Evolutionary conservation across 2,329 filamentous ascomycete species (phyloP).

Genomic region (Rasamsonia emersonii): DNA sequence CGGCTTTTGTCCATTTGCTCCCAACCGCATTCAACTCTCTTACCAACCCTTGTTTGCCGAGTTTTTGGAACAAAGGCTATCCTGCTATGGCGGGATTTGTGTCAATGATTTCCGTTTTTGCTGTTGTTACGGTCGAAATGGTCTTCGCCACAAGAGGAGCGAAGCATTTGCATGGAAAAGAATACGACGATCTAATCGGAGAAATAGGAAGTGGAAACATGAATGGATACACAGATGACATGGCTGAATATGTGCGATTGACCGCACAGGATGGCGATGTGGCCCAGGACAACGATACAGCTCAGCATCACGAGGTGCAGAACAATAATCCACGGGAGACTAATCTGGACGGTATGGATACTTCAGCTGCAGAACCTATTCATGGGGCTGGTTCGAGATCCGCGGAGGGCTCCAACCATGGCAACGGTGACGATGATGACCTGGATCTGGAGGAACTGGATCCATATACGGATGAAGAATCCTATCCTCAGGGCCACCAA

Average conservation of each 20-base stretch:
- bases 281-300: no score
- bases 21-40: constrained; percentile 54
- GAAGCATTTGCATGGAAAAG: constrained; percentile 48
- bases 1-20: constrained; percentile 52
- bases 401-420: constrained; percentile 16
- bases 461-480: constrained; percentile 17
- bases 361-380: constrained; percentile 6
- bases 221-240: no score
- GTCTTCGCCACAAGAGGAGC: constrained; percentile 68
- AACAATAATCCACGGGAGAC: constrained; percentile 15
- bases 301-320: no score
- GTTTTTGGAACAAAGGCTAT: constrained; percentile 72
- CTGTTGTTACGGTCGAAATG: constrained; percentile 80
- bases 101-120: constrained; percentile 71
- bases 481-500: constrained; percentile 6
- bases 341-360: neutral
- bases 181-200: constrained; percentile 40
- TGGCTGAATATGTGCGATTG: constrained; percentile 13
- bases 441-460: constrained; percentile 51
- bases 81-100: constrained; percentile 71
- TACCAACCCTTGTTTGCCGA: constrained; percentile 59
- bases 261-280: no score
- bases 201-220: constrained; percentile 12
- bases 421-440: constrained; percentile 49
- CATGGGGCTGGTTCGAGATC: constrained; percentile 12